phyloP scores from a whole-genome alignment of 257 asterid genomes.

The Plectranthus barbatus region DNA sequence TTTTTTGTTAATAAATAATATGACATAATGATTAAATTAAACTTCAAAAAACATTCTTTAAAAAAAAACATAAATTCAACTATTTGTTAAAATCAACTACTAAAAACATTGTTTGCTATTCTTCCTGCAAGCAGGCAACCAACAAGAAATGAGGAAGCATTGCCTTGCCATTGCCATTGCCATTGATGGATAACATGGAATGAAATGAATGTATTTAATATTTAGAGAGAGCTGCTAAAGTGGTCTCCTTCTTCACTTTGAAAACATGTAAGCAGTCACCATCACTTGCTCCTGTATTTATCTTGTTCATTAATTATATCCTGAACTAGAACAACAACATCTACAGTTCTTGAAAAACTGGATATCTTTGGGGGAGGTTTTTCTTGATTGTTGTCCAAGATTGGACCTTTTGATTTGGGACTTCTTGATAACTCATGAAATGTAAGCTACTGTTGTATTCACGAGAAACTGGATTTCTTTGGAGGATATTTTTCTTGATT shows the following conservation, averaged over 20 bases:
- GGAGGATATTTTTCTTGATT: background rate
- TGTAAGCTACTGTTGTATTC: conserved; percentile 15
- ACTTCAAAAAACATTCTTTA: no score
- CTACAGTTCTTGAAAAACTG: conserved; percentile 1
- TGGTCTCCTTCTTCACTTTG: conserved; percentile 23
- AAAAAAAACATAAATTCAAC: no score
- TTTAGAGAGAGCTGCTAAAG: conserved; percentile 23
- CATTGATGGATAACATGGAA: no score
- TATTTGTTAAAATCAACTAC: no score
- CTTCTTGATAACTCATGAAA: conserved; percentile 17
- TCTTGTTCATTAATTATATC: no score
- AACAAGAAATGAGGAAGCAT: no score
- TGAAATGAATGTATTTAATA: no score
- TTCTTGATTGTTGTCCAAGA: conserved; percentile 16
- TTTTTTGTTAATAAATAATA: no score
- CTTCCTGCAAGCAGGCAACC: no score
- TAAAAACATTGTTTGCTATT: no score
- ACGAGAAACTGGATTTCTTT: background rate
- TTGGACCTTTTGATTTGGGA: conserved; percentile 24
- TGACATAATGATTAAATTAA: no score
- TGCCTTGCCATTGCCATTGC: no score
- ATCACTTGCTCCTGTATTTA: conserved; percentile 62
- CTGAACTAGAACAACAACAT: conserved; percentile 10
- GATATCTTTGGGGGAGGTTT: background rate
- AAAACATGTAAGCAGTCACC: conserved; percentile 25